Conservation (phyloP, 192 early-diverging fungal species). For the Kickxella alabastrina region DNA sequence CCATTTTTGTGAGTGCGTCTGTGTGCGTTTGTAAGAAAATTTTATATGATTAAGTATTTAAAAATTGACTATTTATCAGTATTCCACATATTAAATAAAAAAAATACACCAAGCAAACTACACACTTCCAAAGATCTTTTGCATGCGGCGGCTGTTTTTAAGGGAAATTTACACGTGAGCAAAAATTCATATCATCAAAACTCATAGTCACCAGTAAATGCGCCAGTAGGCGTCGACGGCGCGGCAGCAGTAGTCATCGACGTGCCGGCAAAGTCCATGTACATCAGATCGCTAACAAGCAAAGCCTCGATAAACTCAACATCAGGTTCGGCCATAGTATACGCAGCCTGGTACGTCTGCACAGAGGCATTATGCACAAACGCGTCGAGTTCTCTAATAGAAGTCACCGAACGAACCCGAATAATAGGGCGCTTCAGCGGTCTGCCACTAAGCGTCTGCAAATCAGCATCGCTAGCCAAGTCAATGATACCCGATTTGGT, state of each 20-base stretch:
- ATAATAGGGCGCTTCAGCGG: conserved; percentile 69
- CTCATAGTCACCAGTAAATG: conserved; percentile 16
- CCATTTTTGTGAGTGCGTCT: neutral
- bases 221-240: neutral
- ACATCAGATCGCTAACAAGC: conserved; percentile 53
- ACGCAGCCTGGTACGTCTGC: conserved; percentile 73
- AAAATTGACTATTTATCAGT: neutral
- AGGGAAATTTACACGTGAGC: conserved; percentile 10
- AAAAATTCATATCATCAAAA: no score
- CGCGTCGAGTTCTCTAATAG: conserved; percentile 68
- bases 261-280: conserved; percentile 25
- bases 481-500: conserved; percentile 4
- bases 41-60: neutral
- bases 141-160: conserved; percentile 2
- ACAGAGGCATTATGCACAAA: conserved; percentile 73
- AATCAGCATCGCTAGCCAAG: conserved; percentile 1
- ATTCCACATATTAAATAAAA: neutral
- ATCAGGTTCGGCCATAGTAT: conserved; percentile 68
- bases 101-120: neutral
- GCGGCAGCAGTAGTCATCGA: neutral
- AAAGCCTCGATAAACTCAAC: conserved; percentile 70
- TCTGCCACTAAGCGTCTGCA: conserved; percentile 23
- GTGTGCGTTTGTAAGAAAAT: neutral
- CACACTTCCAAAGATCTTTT: neutral
- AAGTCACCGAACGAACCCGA: conserved; percentile 62